Evolutionary conservation across 83 land plant species (phyloP).

Genomic region (Thuja plicata): DNA sequence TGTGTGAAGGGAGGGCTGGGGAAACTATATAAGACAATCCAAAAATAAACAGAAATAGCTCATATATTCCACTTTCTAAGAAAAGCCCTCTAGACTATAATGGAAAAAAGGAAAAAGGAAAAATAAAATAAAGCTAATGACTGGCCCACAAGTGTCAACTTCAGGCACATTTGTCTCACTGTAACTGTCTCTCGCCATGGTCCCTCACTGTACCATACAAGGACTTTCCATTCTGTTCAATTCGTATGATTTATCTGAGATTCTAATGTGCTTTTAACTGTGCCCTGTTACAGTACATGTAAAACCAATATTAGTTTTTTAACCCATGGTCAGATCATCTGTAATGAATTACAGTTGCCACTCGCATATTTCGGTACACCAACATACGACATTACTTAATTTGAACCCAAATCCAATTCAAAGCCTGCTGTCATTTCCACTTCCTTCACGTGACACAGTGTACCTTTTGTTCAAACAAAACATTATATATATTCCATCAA

Average conservation of each 20-base stretch:
- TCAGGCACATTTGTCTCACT: not conserved
- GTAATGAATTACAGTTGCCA: not conserved
- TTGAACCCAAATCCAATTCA: not conserved
- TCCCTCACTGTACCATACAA: not conserved
- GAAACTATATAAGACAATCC: not conserved
- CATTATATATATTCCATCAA: not conserved
- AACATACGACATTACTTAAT: slow-evolving; percentile 1
- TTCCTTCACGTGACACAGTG: not conserved
- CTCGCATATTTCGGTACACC: not conserved
- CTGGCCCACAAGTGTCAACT: not conserved
- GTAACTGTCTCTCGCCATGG: not conserved
- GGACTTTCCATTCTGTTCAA: not conserved
- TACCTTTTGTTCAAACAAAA: not conserved
- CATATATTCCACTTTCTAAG: slow-evolving; percentile 3
- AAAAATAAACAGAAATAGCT: not conserved
- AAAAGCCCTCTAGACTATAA: not conserved
- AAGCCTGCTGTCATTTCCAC: not conserved
- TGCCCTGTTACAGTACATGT: too few species aligned
- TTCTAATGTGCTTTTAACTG: not conserved
- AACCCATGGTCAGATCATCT: not conserved
- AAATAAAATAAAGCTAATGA: not conserved
- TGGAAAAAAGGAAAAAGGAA: not conserved
- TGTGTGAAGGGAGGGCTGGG: not conserved
- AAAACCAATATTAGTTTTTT: too few species aligned
- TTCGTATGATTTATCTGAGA: not conserved